These are phyloP conservation scores for Phyllosticta citrichinensis DNA, from an alignment of 2,329 filamentous ascomycete genomes.

Conservation along the genomic window DNA sequence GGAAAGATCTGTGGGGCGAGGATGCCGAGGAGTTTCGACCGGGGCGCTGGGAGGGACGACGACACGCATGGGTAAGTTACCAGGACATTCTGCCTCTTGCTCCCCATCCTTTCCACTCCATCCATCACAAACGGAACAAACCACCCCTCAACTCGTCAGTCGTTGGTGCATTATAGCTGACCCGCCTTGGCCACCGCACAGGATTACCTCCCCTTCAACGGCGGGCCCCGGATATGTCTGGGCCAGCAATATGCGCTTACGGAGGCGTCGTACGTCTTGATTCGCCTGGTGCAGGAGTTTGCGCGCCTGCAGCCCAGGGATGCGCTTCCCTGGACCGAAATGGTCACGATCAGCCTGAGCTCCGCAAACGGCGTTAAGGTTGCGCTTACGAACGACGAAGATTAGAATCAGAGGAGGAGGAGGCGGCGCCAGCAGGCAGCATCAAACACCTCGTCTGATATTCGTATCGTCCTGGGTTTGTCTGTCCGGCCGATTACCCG, in stretches of 20 bases:
- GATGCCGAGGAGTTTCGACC: constrained; percentile 41
- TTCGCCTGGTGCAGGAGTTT: not conserved
- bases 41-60: constrained; percentile 35
- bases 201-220: constrained; percentile 8
- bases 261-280: not conserved
- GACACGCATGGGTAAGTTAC: constrained; percentile 21
- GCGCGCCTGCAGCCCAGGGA: not conserved
- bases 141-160: not conserved
- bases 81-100: not conserved
- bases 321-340: not conserved
- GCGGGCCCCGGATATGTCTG: constrained; percentile 6
- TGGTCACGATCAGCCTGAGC: not conserved
- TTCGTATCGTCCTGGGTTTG: not conserved
- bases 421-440: not conserved
- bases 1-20: constrained; percentile 38
- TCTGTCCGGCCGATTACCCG: not conserved
- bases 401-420: not conserved
- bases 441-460: not conserved
- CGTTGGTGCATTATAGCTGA: not conserved
- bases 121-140: not conserved
- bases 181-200: not conserved
- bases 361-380: not conserved
- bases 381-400: not conserved
- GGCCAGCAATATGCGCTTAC: constrained; percentile 2
- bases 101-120: not conserved